Conservation (phyloP, 805 yeast species). For the Metschnikowia picachoensis region DNA sequence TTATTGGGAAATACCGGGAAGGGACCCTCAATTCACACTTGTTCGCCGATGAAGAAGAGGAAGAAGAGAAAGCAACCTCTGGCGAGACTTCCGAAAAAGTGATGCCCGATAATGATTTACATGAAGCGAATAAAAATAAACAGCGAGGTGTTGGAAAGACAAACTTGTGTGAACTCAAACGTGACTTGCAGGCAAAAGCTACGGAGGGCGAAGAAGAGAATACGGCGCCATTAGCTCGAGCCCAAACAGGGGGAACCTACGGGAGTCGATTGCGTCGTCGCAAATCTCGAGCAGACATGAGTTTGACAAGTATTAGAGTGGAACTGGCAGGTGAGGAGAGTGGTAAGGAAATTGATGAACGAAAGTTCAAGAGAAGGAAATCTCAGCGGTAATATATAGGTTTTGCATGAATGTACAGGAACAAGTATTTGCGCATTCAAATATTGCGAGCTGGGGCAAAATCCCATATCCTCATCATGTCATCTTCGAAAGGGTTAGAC, state of each 20-base stretch:
- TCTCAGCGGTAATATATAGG: constrained; percentile 5
- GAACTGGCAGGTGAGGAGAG: background rate
- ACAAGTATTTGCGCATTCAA: background rate
- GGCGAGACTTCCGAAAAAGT: background rate
- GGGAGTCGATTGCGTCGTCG: constrained; percentile 19
- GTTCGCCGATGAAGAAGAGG: constrained; percentile 38
- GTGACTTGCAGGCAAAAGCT: background rate
- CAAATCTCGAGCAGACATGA: constrained; percentile 13
- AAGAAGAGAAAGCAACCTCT: constrained; percentile 1
- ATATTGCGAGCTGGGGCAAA: background rate
- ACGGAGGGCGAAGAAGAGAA: background rate
- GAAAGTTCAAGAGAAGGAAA: constrained; percentile 5
- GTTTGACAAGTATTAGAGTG: background rate
- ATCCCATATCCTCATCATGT: background rate
- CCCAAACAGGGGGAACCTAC: constrained; percentile 16
- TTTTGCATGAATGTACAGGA: background rate
- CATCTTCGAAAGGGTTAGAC: background rate
- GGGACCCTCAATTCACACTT: constrained; percentile 33
- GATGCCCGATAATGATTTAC: background rate
- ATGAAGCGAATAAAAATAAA: background rate
- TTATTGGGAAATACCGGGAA: constrained; percentile 32
- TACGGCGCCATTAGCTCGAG: background rate
- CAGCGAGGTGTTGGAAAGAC: background rate
- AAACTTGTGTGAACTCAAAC: background rate
- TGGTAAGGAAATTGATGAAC: constrained; percentile 2